Evolutionary conservation across 139 green algal species (phyloP).

Genomic region (Auxenochlorella protothecoides): DNA sequence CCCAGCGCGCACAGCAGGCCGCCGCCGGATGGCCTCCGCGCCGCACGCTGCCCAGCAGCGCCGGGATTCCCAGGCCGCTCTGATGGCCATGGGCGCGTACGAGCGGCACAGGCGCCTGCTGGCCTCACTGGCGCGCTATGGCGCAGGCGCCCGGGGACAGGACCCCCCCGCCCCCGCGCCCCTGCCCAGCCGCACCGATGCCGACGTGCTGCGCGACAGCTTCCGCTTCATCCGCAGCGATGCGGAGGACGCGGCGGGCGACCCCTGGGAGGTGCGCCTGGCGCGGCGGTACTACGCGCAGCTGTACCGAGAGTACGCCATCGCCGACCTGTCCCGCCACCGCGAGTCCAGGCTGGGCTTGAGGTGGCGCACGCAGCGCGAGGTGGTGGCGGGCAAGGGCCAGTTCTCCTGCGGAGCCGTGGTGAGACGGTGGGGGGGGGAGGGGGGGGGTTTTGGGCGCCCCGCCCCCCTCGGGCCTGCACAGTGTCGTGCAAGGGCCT

Average conservation of each 20-base stretch:
- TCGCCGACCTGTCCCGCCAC: constrained; percentile 71
- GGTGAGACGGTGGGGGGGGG: constrained; percentile 1
- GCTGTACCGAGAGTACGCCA: constrained; percentile 84
- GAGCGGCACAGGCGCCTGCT: no score
- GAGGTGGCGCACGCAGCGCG: constrained; percentile 74
- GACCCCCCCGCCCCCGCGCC: no score
- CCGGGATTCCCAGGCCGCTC: no score
- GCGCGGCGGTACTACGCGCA: constrained; percentile 73
- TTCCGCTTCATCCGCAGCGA: constrained; percentile 42
- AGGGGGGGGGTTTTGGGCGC: not conserved
- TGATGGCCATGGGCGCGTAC: no score
- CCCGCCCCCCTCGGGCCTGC: not conserved
- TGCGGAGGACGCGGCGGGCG: constrained; percentile 43
- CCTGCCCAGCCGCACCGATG: no score
- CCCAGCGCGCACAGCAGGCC: no score
- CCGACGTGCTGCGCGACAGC: no score
- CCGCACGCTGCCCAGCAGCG: no score
- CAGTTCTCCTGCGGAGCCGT: constrained; percentile 80
- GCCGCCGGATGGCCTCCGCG: no score
- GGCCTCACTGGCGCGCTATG: no score
- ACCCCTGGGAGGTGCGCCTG: constrained; percentile 56
- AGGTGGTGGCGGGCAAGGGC: constrained; percentile 75
- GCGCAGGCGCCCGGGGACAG: no score
- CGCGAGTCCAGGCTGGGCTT: constrained; percentile 69
- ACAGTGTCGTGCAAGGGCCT: not conserved